Evolutionary conservation across 257 asterid species (phyloP), one percentile per base, ranked within the genome.

Genomic region (Avicennia marina): DNA sequence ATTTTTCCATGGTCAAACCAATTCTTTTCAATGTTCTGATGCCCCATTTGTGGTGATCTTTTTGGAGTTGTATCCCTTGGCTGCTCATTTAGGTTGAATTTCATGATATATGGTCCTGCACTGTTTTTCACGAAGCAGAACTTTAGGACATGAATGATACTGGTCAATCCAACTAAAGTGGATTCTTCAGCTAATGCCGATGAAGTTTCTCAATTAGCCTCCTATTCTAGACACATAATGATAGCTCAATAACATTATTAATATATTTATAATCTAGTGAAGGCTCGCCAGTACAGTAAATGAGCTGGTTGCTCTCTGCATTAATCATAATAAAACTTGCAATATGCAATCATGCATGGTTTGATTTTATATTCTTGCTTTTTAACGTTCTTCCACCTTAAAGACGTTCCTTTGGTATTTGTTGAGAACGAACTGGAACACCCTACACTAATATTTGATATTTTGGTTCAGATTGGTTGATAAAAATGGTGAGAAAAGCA

Each of bases 391-490:
- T 16, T 1, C 21, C 7, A n/a, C 46, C 11, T 8, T 5, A 8
- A 13, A 21, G 9, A 4, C 15, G 6, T 32, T 21, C n/a, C 33
- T 32, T 20, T 9, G 2, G 11, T 24, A 8, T 40, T 41, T 25
- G 24, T 51, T 13, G 50, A 8, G 15, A 19, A 41, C 25, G 27
- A 42, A 12, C 11, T 22, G 52, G 41, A 31, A 24, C 18, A 43
- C 4, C 10, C 13, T 19, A 31, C 11, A 18, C 15, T 64, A 11
- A 49, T 39, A 25, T 17, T 9, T 39, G 19, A 40, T 39, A 32
- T 41, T 31, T 17, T 39, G 29, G 39, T 56, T 65, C 53, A 48
- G 71, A 57, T 39, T 1, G n/a, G 6, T 46, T 19, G 18, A 15
- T 7, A 13, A 7, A 7, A 29, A 33, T 26, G 50, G 13, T 22